phyloP scores from a whole-genome alignment of 176 grass and related monocot species.

The Oryza longistaminata region DNA sequence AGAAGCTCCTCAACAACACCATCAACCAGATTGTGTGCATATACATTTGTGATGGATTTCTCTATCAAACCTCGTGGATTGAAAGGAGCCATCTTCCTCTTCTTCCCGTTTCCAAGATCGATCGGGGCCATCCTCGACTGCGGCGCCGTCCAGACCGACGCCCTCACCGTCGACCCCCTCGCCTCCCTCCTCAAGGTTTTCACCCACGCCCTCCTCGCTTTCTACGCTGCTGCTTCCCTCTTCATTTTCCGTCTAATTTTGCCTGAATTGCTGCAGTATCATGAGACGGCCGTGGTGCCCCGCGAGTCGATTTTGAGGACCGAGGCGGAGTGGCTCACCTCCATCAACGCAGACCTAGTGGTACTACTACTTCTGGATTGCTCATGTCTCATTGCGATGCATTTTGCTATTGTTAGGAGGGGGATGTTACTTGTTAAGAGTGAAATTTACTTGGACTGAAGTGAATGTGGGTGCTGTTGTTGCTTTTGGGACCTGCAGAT shows the following conservation, averaged over 20 bases:
- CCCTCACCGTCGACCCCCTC: conserved; percentile 85
- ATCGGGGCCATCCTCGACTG: conserved; percentile 79
- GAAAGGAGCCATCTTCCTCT: background rate
- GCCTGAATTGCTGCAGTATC: conserved; percentile 53
- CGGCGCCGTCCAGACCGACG: conserved; percentile 92
- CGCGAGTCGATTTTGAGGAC: conserved; percentile 73
- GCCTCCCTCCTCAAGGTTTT: conserved; percentile 69
- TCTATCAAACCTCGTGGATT: background rate
- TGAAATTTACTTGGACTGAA: background rate
- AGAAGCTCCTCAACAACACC: background rate
- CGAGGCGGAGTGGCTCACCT: conserved; percentile 82
- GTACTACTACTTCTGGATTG: conserved; percentile 2
- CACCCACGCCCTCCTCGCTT: background rate
- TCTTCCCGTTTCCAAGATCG: background rate
- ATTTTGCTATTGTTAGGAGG: background rate
- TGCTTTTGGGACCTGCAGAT: conserved; percentile 40
- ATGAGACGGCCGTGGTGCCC: conserved; percentile 82
- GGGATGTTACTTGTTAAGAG: too few relatives aligned
- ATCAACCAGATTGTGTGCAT: background rate
- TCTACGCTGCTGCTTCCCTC: too few relatives aligned
- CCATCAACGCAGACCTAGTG: conserved; percentile 80
- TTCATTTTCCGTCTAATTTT: background rate
- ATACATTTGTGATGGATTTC: background rate
- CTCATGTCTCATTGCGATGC: background rate
- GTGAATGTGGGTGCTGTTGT: background rate